phyloP scores from a whole-genome alignment of 345 rosid species.

The Murraya koenigii region DNA sequence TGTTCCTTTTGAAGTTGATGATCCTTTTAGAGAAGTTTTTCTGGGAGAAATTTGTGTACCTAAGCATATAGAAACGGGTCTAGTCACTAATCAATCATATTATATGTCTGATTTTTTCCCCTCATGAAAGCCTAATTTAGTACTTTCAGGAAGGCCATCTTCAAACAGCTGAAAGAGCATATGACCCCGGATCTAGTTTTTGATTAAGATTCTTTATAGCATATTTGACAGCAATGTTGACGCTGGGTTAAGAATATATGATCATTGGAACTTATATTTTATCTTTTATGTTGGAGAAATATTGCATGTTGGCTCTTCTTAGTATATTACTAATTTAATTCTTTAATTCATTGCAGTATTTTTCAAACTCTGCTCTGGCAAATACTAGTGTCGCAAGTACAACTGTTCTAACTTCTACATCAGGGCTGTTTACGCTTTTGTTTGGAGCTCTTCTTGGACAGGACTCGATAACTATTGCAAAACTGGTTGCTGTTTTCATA shows the following conservation, averaged over 20 bases:
- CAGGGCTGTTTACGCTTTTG: conserved; percentile 64
- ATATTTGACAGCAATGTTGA: neutral
- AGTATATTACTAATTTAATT: conserved; percentile 4
- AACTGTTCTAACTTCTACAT: conserved; percentile 63
- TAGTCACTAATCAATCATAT: neutral
- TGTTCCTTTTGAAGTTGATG: neutral
- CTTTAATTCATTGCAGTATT: conserved; percentile 40
- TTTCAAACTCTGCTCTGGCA: conserved; percentile 57
- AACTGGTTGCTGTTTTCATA: conserved; percentile 57
- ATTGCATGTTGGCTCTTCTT: neutral
- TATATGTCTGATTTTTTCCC: neutral
- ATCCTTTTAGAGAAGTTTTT: neutral
- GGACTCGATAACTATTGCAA: conserved; percentile 44
- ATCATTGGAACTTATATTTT: neutral
- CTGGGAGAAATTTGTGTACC: neutral
- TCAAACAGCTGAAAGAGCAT: neutral
- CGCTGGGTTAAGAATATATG: neutral
- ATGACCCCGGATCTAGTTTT: neutral
- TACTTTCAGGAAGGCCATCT: neutral
- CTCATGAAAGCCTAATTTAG: neutral
- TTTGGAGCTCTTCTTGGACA: conserved; percentile 62
- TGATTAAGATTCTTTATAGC: neutral
- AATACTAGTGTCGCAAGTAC: conserved; percentile 72
- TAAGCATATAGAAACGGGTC: neutral
- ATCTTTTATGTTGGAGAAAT: neutral